Evolutionary conservation across 2,329 filamentous ascomycete species (phyloP).

Genomic region (Tolypocladium capitatum): DNA sequence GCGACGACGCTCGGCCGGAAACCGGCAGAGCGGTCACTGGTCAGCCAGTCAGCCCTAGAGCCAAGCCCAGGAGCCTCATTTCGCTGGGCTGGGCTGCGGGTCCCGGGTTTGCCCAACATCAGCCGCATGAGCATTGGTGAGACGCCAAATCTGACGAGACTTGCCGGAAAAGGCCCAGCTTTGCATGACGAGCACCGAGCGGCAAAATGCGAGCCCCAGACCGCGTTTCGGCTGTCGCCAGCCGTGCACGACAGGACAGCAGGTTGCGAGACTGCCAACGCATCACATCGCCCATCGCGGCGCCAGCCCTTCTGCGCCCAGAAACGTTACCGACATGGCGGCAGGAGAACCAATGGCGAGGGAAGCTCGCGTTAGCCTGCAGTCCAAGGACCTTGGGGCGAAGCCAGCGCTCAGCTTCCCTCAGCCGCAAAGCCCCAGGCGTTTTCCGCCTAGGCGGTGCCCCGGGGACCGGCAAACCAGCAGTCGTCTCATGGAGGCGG

Average conservation of each 20-base stretch:
- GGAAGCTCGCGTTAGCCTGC: background rate
- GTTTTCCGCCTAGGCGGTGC: background rate
- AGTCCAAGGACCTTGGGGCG: background rate
- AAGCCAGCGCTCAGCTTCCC: slow-evolving; percentile 3
- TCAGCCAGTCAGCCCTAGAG: background rate
- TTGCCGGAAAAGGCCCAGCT: background rate
- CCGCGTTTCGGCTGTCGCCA: background rate
- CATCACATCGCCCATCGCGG: background rate
- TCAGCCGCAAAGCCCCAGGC: slow-evolving; percentile 4
- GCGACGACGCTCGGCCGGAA: background rate
- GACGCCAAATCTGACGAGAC: background rate
- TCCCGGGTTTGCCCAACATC: background rate
- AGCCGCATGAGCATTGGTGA: background rate
- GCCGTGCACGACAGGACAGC: too few species aligned
- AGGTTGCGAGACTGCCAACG: background rate
- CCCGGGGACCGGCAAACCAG: background rate
- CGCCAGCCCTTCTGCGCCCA: background rate
- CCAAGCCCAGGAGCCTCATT: background rate
- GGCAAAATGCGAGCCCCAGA: background rate
- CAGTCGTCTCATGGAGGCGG: background rate
- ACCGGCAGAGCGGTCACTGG: background rate
- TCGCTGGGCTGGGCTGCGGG: background rate
- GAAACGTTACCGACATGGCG: background rate
- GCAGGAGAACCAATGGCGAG: background rate
- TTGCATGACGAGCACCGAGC: background rate